A percentile compares a stretch with the other conserved stretches of the same genome.
phyloP scores from a whole-genome alignment of 2,329 filamentous ascomycete species.

The Periconia sp. region DNA sequence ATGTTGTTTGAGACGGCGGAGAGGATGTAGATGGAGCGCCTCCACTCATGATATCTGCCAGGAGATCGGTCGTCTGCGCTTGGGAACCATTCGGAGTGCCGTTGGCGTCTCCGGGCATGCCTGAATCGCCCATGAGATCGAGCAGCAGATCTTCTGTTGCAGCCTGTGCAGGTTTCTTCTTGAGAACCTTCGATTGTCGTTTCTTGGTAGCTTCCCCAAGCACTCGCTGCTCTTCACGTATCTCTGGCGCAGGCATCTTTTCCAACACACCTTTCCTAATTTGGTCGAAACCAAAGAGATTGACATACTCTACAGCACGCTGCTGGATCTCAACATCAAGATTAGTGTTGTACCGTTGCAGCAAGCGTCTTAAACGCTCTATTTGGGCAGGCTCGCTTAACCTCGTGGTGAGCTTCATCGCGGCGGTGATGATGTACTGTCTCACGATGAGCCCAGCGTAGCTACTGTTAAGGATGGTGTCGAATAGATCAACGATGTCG shows the following conservation, averaged over 20 bases:
- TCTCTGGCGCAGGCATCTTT: constrained; percentile 97
- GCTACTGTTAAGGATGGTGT: constrained; percentile 89
- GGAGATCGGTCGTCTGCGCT: constrained; percentile 78
- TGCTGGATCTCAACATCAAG: constrained; percentile 96
- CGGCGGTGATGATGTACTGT: constrained; percentile 93
- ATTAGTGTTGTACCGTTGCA: constrained; percentile 81
- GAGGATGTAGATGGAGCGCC: constrained; percentile 57
- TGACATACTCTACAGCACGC: constrained; percentile 91
- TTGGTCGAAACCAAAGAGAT: constrained; percentile 89
- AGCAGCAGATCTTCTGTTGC: constrained; percentile 90
- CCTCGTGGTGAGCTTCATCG: constrained; percentile 93
- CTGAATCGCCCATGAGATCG: constrained; percentile 87
- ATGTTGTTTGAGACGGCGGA: constrained; percentile 49
- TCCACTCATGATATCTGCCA: constrained; percentile 89
- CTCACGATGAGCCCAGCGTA: constrained; percentile 90
- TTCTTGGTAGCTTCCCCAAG: constrained; percentile 69
- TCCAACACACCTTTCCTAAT: constrained; percentile 90
- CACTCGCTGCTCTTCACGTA: constrained; percentile 92
- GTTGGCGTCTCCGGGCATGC: constrained; percentile 61
- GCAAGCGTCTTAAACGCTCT: constrained; percentile 79
- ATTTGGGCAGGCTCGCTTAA: constrained; percentile 84
- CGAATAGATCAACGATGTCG: constrained; percentile 92
- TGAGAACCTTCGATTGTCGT: constrained; percentile 62
- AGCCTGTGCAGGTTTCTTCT: constrained; percentile 78
- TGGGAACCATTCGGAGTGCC: constrained; percentile 62